Evolutionary conservation across 176 grass and related monocot species (phyloP).

Genomic region (maize (Zea mays)): Zm-B73-REFERENCE-NAM-5.0 NC_050100.1:7363001-7363500

Average conservation of each 20-base stretch:
- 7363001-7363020: not conserved
- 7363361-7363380: not conserved
- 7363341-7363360: not conserved
- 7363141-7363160: not conserved
- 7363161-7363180: not conserved
- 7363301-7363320: too few relatives aligned
- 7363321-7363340: not conserved
- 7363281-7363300: too few relatives aligned
- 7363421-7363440: not conserved
- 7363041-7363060: constrained; percentile 16
- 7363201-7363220: not conserved
- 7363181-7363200: constrained; percentile 5
- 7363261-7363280: not conserved
- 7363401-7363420: not conserved
- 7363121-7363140: not conserved
- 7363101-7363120: not conserved
- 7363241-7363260: not conserved
- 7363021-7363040: constrained; percentile 17
- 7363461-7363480: not conserved
- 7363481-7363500: constrained; percentile 18
- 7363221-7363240: not conserved
- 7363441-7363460: not conserved
- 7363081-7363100: constrained; percentile 26
- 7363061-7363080: constrained; percentile 35
- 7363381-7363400: constrained; percentile 13